Conservation (phyloP, 345 rosid genomes). For the Gossypioides kirkii region DNA sequence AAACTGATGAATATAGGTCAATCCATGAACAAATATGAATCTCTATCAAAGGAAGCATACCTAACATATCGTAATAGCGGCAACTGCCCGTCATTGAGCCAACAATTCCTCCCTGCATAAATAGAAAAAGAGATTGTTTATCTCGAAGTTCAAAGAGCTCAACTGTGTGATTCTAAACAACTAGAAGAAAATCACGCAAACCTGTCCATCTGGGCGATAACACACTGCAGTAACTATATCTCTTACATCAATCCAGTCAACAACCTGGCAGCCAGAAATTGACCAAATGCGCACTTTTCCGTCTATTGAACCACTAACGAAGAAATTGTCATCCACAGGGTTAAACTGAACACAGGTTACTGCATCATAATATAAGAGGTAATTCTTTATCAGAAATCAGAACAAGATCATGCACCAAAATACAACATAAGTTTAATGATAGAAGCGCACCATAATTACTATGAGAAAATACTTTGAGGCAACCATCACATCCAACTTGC, state of each 20-base stretch:
- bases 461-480: constrained; percentile 61
- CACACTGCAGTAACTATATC: constrained; percentile 79
- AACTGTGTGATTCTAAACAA: background rate
- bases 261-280: constrained; percentile 53
- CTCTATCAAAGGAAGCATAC: constrained; percentile 24
- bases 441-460: constrained; percentile 61
- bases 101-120: constrained; percentile 41
- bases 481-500: constrained; percentile 55
- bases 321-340: constrained; percentile 65
- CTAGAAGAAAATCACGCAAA: constrained; percentile 21
- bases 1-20: background rate
- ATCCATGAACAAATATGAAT: background rate
- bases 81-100: constrained; percentile 56
- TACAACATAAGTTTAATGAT: background rate
- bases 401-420: background rate
- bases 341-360: constrained; percentile 83
- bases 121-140: background rate
- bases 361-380: constrained; percentile 28
- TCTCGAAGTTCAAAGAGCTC: background rate
- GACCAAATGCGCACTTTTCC: constrained; percentile 89
- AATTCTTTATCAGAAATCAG: background rate
- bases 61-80: constrained; percentile 49
- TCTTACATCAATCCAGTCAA: constrained; percentile 71
- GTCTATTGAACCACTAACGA: constrained; percentile 83
- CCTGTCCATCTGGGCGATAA: constrained; percentile 87